Base-by-base conservation (phyloP, 2,329 filamentous ascomycete species). In the Verticillium klebahnii region DNA sequence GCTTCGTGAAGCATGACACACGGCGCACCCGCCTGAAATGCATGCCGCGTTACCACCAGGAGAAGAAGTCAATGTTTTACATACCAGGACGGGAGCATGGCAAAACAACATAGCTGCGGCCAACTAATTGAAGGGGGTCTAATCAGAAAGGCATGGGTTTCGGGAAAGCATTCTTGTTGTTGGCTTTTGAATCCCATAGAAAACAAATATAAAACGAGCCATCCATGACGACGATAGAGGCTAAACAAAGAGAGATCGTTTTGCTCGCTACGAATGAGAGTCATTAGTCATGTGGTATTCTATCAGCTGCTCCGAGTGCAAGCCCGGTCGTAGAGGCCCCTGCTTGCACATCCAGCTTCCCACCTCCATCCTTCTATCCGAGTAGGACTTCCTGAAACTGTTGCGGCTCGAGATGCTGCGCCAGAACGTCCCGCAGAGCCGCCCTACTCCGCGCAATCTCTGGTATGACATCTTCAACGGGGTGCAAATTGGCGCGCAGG, bases 401-500 rank as follows among this genome's bases (percentile, higher is more conserved):
- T 39, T 76, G 74, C 37, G 71, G 71, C 32, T 77, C 76, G 29
- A 86, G 69, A 62, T 82, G 76, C 55, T 74, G 72, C 39, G 79
- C 74, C 62, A 87, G 67, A 39, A 81, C 77, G 15, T 76, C 76
- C 67, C 81, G 80, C 59, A 87, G 67, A 3, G 81, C 78, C 2
- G 82, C 83, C 58, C 74, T 76, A 65, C 77, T 83, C 61, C 74
- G 77, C 19, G 67, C 71, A 17, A 87, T 78, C 37, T 81, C 78
- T 1, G 81, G 80, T 6, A 80, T 67, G 4, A 87, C 74, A 7
- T 80, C 81, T 1, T 82, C 79, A 15, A 84, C 79, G 71, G 85
- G 84, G 61, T 77, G 73, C 45, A 86, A 73, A 67, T 87, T 87
- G 54, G 74, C 74, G 60, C 73, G 75, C 69, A 87, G 81, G 67